Evolutionary conservation across 169 alveolate species (phyloP).

Genomic region (Plasmodium gallinaceum): DNA sequence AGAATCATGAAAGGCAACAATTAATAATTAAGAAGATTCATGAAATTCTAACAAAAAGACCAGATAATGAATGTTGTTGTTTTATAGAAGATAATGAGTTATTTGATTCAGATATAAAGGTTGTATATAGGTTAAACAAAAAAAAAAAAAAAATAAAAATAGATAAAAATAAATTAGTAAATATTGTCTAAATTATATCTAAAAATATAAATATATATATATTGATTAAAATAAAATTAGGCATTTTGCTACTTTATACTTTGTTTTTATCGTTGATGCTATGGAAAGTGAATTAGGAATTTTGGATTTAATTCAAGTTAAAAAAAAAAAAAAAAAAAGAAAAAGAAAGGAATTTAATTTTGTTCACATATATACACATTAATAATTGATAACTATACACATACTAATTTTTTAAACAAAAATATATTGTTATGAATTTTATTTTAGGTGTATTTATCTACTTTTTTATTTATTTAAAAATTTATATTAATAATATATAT

Average conservation of each 20-base stretch:
- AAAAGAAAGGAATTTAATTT: not conserved
- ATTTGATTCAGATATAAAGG: conserved; percentile 80
- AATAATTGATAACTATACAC: not conserved
- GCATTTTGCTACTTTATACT: conserved; percentile 92
- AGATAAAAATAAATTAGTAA: not conserved
- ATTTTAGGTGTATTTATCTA: too few relatives aligned
- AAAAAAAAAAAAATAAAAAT: too few relatives aligned
- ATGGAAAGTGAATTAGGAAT: conserved; percentile 92
- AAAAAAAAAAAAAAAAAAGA: not conserved
- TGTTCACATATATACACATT: not conserved
- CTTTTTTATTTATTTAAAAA: too few relatives aligned
- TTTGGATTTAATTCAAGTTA: conserved; percentile 90
- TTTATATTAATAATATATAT: too few relatives aligned
- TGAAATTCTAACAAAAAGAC: conserved; percentile 82
- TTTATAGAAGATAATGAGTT: conserved; percentile 86
- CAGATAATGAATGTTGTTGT: conserved; percentile 86
- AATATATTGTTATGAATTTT: too few relatives aligned
- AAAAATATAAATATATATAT: not conserved
- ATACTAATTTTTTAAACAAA: too few relatives aligned
- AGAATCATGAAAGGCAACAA: conserved; percentile 84
- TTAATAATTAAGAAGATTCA: conserved; percentile 81
- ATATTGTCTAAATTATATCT: not conserved
- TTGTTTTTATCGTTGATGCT: conserved; percentile 90
- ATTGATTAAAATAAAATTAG: conserved; percentile 75
- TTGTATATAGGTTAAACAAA: conserved; percentile 91